phyloP scores from a whole-genome alignment of 306 rosid genomes.

The Senna tora region DNA sequence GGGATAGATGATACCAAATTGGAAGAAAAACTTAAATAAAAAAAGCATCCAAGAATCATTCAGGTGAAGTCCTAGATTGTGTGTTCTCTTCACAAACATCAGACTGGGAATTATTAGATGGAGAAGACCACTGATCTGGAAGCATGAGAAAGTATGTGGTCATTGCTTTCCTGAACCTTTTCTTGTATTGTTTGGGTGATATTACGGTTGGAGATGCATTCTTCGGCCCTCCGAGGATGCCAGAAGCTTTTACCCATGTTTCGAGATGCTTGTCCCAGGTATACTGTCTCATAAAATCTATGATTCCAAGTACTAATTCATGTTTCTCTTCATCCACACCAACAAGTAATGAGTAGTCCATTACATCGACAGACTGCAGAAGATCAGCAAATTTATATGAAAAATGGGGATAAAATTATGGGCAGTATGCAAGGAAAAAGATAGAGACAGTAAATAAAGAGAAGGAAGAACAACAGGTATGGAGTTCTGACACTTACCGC shows the following conservation, averaged over 20 bases:
- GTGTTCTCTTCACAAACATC: constrained; percentile 67
- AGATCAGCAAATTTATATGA: constrained; percentile 23
- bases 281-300: constrained; percentile 97
- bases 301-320: constrained; percentile 91
- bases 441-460: background rate
- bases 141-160: constrained; percentile 93
- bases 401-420: constrained; percentile 4
- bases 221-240: constrained; percentile 96
- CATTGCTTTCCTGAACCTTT: constrained; percentile 98
- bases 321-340: constrained; percentile 95
- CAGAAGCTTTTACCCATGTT: constrained; percentile 96
- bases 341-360: constrained; percentile 95
- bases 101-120: constrained; percentile 69
- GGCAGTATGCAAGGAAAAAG: constrained; percentile 10
- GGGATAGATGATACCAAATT: constrained; percentile 47
- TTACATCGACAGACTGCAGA: constrained; percentile 85
- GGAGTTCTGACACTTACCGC: constrained; percentile 66
- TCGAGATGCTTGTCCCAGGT: constrained; percentile 99
- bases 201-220: constrained; percentile 87
- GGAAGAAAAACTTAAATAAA: constrained; percentile 46
- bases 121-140: constrained; percentile 95
- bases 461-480: constrained; percentile 16
- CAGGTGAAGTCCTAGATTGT: constrained; percentile 50
- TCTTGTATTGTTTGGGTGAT: constrained; percentile 93
- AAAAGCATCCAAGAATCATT: constrained; percentile 50